These are phyloP conservation scores for Leptodontidium sp. DNA, from an alignment of 2,329 filamentous ascomycete species.

Conservation along the genomic window DNA sequence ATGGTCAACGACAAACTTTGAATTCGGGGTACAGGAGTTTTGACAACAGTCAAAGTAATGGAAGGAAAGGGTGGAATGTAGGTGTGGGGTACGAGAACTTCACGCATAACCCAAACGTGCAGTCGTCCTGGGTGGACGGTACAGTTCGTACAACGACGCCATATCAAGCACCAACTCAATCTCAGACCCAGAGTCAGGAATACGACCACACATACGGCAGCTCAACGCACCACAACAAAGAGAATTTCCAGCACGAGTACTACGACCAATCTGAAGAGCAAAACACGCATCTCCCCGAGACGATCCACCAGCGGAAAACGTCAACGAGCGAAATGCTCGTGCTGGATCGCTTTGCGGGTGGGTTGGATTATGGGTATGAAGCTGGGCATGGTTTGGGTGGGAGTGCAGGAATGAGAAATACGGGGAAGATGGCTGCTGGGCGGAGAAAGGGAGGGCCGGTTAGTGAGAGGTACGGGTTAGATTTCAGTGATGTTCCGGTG, in stretches of 20 bases:
- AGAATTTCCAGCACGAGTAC: constrained; percentile 28
- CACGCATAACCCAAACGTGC: background rate
- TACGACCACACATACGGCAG: constrained; percentile 41
- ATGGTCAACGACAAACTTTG: background rate
- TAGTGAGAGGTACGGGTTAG: constrained; percentile 34
- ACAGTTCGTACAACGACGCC: background rate
- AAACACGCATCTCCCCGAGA: constrained; percentile 21
- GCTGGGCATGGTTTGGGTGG: constrained; percentile 32
- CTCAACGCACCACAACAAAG: constrained; percentile 22
- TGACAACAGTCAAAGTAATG: constrained; percentile 16
- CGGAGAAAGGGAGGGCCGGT: constrained; percentile 29
- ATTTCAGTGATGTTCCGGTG: constrained; percentile 41
- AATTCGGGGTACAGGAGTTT: constrained; percentile 10
- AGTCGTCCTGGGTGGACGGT: constrained; percentile 4
- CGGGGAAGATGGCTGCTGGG: constrained; percentile 18
- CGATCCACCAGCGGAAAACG: constrained; percentile 24
- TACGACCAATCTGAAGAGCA: constrained; percentile 28
- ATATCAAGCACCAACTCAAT: background rate
- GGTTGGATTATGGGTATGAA: constrained; percentile 38
- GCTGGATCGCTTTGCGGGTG: constrained; percentile 39
- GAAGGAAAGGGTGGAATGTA: constrained; percentile 20
- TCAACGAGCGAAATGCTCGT: constrained; percentile 40
- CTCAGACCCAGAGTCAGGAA: constrained; percentile 11
- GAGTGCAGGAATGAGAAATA: constrained; percentile 33
- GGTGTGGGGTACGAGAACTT: constrained; percentile 27